Percentiles rank a stretch among this genome's conserved stretches.
These are phyloP conservation scores for Ulota crispa DNA, from an alignment of 225 moss, liverwort and hornwort species.

Conservation along the genomic window DNA sequence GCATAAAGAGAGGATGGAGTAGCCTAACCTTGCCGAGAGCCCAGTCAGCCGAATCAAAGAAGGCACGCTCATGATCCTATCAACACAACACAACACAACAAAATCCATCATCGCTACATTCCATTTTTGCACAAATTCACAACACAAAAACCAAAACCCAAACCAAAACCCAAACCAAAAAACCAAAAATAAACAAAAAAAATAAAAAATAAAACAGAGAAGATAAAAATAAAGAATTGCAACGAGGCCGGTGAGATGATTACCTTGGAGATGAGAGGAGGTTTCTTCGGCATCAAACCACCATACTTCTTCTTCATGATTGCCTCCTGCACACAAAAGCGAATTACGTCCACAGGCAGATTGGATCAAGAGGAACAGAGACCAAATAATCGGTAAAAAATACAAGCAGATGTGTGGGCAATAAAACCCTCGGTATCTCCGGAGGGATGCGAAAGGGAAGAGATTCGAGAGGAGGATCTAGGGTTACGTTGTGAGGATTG, in stretches of 20 bases:
- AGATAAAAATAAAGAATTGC: no score
- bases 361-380: neutral
- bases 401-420: neutral
- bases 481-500: neutral
- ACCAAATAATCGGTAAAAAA: neutral
- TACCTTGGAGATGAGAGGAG: slow-evolving; percentile 90
- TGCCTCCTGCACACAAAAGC: slow-evolving; percentile 59
- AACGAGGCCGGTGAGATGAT: neutral
- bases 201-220: no score
- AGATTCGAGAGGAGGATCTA: neutral
- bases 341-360: neutral
- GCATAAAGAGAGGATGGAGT: slow-evolving; percentile 18
- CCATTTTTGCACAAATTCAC: neutral
- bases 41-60: slow-evolving; percentile 99
- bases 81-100: slow-evolving; percentile 9
- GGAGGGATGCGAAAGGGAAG: neutral
- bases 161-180: no score
- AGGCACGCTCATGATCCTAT: slow-evolving; percentile 92
- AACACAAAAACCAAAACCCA: neutral
- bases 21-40: slow-evolving; percentile 94
- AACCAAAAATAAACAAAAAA: no score
- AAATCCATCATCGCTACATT: slow-evolving; percentile 8
- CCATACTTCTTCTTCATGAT: slow-evolving; percentile 96
- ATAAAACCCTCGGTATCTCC: neutral
- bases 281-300: slow-evolving; percentile 91